Percentiles rank a stretch among this genome's conserved stretches.
Evolutionary conservation across 2,329 filamentous ascomycete genomes (phyloP).

Genomic region (Botrytis aclada): DNA sequence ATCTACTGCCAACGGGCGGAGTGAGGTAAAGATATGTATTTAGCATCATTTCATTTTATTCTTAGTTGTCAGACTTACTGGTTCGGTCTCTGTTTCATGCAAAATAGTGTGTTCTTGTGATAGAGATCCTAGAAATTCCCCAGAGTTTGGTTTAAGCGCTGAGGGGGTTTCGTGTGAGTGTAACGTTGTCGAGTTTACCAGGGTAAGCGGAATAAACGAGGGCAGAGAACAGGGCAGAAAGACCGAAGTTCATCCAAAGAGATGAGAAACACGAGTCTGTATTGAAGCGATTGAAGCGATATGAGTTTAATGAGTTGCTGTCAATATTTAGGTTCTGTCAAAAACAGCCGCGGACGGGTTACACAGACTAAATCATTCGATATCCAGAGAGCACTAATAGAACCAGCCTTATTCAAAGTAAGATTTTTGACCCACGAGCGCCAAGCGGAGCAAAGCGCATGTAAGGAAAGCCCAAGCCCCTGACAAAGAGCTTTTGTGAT

Average conservation of each 20-base stretch:
- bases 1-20: constrained; percentile 2
- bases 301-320: constrained; percentile 4
- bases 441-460: background rate
- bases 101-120: background rate
- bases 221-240: background rate
- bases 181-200: background rate
- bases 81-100: background rate
- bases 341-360: constrained; percentile 12
- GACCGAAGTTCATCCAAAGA: background rate
- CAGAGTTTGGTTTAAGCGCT: constrained; percentile 17
- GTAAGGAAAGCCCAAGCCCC: background rate
- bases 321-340: background rate
- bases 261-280: constrained; percentile 2
- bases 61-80: background rate
- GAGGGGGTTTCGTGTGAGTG: background rate
- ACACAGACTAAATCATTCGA: constrained; percentile 12
- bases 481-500: background rate
- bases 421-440: background rate
- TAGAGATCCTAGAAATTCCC: constrained; percentile 9
- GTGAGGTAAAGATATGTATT: background rate
- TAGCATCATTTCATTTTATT: constrained; percentile 15
- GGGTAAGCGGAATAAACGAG: constrained; percentile 2
- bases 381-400: background rate
- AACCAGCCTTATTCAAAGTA: constrained; percentile 2
- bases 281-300: background rate